Evolutionary conservation across 192 early-diverging fungal genomes (phyloP).

Genomic region (Coemansia aciculifera): DNA sequence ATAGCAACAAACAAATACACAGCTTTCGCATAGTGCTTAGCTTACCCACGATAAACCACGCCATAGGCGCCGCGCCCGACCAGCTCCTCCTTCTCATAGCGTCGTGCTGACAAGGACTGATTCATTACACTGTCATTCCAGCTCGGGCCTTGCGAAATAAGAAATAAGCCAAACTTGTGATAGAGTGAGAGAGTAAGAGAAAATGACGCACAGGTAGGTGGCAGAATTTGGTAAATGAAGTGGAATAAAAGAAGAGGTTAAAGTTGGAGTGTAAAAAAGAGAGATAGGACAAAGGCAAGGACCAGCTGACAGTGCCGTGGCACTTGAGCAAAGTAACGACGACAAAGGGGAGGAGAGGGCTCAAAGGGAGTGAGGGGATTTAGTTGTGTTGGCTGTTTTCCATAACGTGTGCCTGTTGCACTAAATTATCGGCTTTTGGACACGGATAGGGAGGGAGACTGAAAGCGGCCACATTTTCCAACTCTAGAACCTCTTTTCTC

Average conservation of each 20-base stretch:
- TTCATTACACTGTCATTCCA: conserved; percentile 48
- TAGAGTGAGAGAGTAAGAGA: not conserved
- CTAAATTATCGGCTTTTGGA: not conserved
- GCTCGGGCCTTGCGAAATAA: not conserved
- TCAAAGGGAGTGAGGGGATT: not conserved
- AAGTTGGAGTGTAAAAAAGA: not conserved
- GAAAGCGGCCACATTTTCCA: not conserved
- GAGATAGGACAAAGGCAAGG: not conserved
- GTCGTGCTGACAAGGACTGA: conserved; percentile 47
- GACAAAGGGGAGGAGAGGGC: not conserved
- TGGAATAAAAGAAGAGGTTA: not conserved
- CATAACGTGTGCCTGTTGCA: not conserved
- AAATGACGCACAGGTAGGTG: not conserved
- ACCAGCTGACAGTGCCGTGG: not conserved
- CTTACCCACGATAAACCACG: conserved; percentile 54
- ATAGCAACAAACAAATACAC: not conserved
- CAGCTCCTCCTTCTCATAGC: conserved; percentile 54
- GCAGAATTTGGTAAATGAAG: not conserved
- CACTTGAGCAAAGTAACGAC: not conserved
- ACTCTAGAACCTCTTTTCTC: not conserved
- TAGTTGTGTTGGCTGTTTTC: not conserved
- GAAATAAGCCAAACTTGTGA: not conserved
- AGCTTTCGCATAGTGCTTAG: not conserved
- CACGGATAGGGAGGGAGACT: not conserved
- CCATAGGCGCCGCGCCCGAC: conserved; percentile 54